phyloP scores from a whole-genome alignment of 768 basidiomycete genomes.

The Phylloporus sp. region DNA sequence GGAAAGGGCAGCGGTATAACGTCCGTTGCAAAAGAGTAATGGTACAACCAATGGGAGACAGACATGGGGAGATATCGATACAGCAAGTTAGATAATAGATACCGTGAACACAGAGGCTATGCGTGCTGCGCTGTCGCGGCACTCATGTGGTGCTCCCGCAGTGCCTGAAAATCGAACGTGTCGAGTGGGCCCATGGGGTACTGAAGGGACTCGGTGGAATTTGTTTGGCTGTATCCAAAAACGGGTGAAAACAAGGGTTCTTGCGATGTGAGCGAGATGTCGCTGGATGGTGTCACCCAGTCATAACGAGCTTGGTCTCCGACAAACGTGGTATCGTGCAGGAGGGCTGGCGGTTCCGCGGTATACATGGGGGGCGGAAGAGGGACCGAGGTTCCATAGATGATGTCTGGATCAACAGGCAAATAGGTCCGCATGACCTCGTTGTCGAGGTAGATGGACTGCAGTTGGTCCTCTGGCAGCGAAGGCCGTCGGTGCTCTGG shows the following conservation, averaged over 20 bases:
- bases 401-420: slow-evolving; percentile 8
- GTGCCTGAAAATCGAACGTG: slow-evolving; percentile 31
- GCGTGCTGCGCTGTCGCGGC: slow-evolving; percentile 19
- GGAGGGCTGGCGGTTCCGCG: slow-evolving; percentile 8
- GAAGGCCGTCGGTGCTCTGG: slow-evolving; percentile 14
- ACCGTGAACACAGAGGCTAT: slow-evolving; percentile 7
- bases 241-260: slow-evolving; percentile 13
- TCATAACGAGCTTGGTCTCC: slow-evolving; percentile 8
- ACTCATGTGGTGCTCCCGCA: slow-evolving; percentile 26
- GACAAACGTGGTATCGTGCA: slow-evolving; percentile 15
- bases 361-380: slow-evolving; percentile 21
- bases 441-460: slow-evolving; percentile 20
- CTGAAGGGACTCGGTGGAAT: slow-evolving; percentile 15
- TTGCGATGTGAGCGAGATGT: slow-evolving; percentile 16
- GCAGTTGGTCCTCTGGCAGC: slow-evolving; percentile 22
- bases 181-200: slow-evolving; percentile 25
- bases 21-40: slow-evolving; percentile 8
- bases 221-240: slow-evolving; percentile 20
- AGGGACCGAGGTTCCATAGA: slow-evolving; percentile 10
- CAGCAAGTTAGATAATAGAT: slow-evolving; percentile 25
- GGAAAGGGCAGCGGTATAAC: slow-evolving; percentile 9
- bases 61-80: slow-evolving; percentile 23
- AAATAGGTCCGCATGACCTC: slow-evolving; percentile 23
- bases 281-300: slow-evolving; percentile 13
- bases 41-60: neutral